These are phyloP conservation scores for Oidium heveae DNA, from an alignment of 2,329 filamentous ascomycete genomes.

Conservation along the genomic window DNA sequence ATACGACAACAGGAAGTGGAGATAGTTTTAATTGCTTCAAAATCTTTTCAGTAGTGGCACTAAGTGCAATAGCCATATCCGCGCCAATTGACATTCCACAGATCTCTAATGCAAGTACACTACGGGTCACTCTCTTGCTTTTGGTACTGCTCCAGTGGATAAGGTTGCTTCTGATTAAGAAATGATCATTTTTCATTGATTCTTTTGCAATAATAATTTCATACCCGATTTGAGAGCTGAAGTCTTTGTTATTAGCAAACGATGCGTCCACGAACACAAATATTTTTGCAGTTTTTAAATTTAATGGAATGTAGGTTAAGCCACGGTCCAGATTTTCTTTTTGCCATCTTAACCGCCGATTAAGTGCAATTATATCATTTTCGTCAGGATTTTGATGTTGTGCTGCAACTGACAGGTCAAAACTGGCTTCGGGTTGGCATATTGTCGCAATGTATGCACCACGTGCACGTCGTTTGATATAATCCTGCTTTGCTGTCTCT, in stretches of 20 bases:
- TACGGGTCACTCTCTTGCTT: not conserved
- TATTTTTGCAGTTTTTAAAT: not conserved
- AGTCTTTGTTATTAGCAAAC: no score
- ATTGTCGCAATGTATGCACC: not conserved
- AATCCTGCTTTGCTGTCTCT: not conserved
- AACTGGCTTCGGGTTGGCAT: no score
- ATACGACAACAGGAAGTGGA: not conserved
- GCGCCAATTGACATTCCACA: not conserved
- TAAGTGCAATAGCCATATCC: not conserved
- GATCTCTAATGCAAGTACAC: not conserved
- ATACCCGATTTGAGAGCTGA: not conserved
- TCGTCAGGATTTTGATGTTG: not conserved
- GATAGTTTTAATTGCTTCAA: not conserved
- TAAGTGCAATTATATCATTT: not conserved
- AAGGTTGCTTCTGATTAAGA: not conserved
- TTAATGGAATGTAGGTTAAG: not conserved
- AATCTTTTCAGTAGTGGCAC: not conserved
- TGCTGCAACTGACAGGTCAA: not conserved
- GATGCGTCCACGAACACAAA: no score
- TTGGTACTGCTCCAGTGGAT: not conserved
- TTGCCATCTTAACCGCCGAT: not conserved
- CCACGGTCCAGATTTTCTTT: not conserved
- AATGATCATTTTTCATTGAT: not conserved
- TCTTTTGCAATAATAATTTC: not conserved
- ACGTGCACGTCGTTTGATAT: not conserved